These are phyloP conservation scores for Talaromyces trachyspermus DNA, from an alignment of 495 filamentous ascomycete species.

Conservation along the genomic window DNA sequence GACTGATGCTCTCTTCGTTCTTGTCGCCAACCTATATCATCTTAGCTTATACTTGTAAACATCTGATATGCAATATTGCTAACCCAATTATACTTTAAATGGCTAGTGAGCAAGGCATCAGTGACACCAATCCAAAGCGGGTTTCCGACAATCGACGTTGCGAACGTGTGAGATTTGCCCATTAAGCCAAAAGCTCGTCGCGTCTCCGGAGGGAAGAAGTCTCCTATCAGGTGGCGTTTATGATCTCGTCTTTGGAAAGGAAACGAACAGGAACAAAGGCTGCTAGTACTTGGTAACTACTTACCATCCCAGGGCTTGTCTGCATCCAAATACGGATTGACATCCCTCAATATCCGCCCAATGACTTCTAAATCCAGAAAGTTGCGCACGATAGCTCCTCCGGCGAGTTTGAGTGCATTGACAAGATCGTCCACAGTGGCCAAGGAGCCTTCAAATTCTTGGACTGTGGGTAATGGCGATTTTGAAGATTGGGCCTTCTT, in stretches of 20 bases:
- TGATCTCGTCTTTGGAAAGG: no score
- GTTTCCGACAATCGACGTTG: neutral
- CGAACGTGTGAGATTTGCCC: neutral
- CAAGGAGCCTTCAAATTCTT: neutral
- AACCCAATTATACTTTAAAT: neutral
- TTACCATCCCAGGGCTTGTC: neutral
- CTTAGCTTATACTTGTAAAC: neutral
- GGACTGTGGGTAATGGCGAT: neutral
- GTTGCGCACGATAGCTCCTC: neutral
- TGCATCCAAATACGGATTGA: neutral
- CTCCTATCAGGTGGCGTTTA: no score
- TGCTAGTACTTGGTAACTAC: no score
- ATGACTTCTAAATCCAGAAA: neutral
- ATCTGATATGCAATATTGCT: neutral
- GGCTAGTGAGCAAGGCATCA: neutral
- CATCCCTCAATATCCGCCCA: neutral
- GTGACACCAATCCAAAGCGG: neutral
- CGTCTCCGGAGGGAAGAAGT: neutral
- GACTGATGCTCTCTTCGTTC: neutral
- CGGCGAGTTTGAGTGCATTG: neutral
- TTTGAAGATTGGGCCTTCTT: neutral
- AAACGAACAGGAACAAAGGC: no score
- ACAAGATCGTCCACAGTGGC: neutral
- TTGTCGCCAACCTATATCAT: neutral
- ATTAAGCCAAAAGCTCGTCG: neutral